Conservation (phyloP, 2,329 filamentous ascomycete genomes). For the Aspergillus cejpii region DNA sequence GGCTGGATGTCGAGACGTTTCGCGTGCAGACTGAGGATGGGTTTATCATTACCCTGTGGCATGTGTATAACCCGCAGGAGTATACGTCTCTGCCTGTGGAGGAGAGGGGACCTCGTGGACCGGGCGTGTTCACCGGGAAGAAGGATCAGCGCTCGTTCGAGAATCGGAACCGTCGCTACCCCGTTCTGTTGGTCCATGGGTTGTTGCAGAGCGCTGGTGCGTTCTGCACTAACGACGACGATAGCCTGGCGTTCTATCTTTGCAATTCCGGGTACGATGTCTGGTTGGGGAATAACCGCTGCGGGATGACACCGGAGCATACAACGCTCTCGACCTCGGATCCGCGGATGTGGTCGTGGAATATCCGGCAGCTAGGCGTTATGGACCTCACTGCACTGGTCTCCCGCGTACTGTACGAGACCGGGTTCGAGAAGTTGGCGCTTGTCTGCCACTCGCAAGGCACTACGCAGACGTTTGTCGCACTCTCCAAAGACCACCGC, state of each 20-base stretch:
- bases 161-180: constrained; percentile 48
- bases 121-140: constrained; percentile 55
- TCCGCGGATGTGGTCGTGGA: constrained; percentile 95
- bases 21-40: constrained; percentile 89
- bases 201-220: constrained; percentile 81
- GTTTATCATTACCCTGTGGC: constrained; percentile 83
- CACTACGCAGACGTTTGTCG: constrained; percentile 80
- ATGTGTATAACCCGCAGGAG: constrained; percentile 77
- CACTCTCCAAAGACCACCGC: constrained; percentile 80
- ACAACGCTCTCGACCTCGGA: constrained; percentile 63
- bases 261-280: constrained; percentile 91
- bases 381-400: constrained; percentile 78
- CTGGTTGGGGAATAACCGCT: constrained; percentile 91
- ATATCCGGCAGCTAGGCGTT: constrained; percentile 87
- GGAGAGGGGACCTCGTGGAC: constrained; percentile 45
- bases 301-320: constrained; percentile 75
- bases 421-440: constrained; percentile 73
- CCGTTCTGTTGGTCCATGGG: constrained; percentile 80
- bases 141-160: constrained; percentile 23
- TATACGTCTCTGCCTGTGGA: constrained; percentile 51
- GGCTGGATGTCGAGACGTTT: constrained; percentile 75
- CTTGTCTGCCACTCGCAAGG: constrained; percentile 86
- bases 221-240: constrained; percentile 84
- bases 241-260: constrained; percentile 83
- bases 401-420: constrained; percentile 72